Evolutionary conservation across 129 eudicot species (phyloP), one percentile per base, ranked within the genome.

Genomic region (Mikania micrantha): DNA sequence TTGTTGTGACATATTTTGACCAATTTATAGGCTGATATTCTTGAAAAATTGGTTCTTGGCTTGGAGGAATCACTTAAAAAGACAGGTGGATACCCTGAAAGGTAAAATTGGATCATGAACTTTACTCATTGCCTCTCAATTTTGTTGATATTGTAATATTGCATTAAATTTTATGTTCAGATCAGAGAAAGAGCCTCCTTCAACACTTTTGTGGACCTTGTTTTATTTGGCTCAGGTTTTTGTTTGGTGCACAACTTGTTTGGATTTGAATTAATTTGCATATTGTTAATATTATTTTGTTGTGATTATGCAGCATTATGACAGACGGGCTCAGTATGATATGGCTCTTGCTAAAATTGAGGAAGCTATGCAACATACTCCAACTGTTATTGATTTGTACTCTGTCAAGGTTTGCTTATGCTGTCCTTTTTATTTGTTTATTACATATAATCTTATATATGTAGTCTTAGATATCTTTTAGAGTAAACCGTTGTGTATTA

Each of bases 121-220:
- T 27, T 56, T 4, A 12, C 28, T 52, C 64, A 22, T 53, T 52
- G 63, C 47, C 10, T 48, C 44, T 9, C 54, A 22, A 13, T 9
- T 36, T 29, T 25, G 53, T 54, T 64, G 29, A 38, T 45, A 45
- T 48, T 72, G 36, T 59, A 32, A 32, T 10, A 52, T 57, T 50
- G 31, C 48, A 38, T 81, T 73, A 42, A 25, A 35, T 69, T 31
- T 72, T 47, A 16, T 35, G n/a, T 85, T 28, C 95, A 92, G 98
- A 41, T 71, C 71, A 53, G 97, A 87, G 39, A 90, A 83, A 79
- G 99, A 90, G 81, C 97, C 97, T 49, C 99, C 99, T 58, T 89
- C 99, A 40, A 87, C 97, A 38, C 96, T 86, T 25, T 44, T 94
- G 88, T 94, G 99, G 99, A 90, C 85, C 20, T 79, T 94, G 82